A percentile compares a stretch with the other conserved stretches of the same genome.
Evolutionary conservation across 2,329 filamentous ascomycete genomes (phyloP).

Genomic region (Nigrograna mackinnonii): DNA sequence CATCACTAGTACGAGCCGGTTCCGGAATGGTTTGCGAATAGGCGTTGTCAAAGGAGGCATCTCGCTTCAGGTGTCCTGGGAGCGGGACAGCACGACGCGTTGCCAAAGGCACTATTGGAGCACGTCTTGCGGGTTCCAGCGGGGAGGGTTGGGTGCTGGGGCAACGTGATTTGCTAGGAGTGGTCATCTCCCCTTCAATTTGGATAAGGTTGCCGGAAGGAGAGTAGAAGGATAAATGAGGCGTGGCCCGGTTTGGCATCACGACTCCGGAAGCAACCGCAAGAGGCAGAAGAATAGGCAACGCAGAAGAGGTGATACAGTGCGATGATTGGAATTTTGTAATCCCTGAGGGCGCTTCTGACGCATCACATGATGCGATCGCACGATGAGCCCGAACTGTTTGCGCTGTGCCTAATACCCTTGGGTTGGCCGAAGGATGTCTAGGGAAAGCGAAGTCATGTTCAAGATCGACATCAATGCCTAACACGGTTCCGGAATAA

Average conservation of each 20-base stretch:
- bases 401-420: neutral
- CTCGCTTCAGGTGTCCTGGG: too few relatives aligned
- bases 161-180: too few relatives aligned
- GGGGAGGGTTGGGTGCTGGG: too few relatives aligned
- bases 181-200: too few relatives aligned
- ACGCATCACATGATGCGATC: neutral
- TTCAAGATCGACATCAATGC: slow-evolving; percentile 38
- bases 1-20: too few relatives aligned
- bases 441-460: slow-evolving; percentile 6
- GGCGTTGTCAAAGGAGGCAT: too few relatives aligned
- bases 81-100: too few relatives aligned
- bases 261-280: slow-evolving; percentile 41
- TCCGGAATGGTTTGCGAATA: too few relatives aligned
- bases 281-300: slow-evolving; percentile 39
- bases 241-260: slow-evolving; percentile 25
- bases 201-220: slow-evolving; percentile 39
- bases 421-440: neutral
- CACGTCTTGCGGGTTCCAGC: too few relatives aligned
- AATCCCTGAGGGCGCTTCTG: neutral
- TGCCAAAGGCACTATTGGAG: too few relatives aligned
- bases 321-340: slow-evolving; percentile 5
- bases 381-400: neutral
- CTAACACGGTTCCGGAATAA: slow-evolving; percentile 38
- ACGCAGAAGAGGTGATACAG: slow-evolving; percentile 38
- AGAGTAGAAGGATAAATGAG: slow-evolving; percentile 36